A percentile compares a stretch with the other conserved stretches of the same genome.
These are phyloP conservation scores for Botryosphaeria dothidea DNA, from an alignment of 2,329 filamentous ascomycete species.

Conservation along the genomic window DNA sequence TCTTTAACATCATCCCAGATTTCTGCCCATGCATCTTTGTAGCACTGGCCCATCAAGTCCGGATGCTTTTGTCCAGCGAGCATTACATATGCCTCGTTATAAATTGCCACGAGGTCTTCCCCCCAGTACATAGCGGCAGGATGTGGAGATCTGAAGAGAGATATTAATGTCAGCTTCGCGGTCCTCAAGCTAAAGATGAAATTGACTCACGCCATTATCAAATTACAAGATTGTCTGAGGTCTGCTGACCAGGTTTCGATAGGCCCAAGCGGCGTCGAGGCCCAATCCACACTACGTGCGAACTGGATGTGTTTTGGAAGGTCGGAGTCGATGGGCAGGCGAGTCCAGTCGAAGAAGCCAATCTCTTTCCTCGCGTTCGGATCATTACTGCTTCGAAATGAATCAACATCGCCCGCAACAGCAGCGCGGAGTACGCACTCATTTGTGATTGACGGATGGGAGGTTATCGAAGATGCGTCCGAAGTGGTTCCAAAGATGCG, in stretches of 20 bases:
- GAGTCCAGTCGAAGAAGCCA: constrained; percentile 79
- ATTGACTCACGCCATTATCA: constrained; percentile 62
- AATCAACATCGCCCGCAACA: constrained; percentile 41
- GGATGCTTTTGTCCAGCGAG: constrained; percentile 79
- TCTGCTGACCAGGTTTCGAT: constrained; percentile 74
- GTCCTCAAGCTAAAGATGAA: too few species aligned
- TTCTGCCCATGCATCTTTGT: constrained; percentile 69
- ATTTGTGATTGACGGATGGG: constrained; percentile 34
- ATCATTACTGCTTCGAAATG: constrained; percentile 33
- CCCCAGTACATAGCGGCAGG: constrained; percentile 82
- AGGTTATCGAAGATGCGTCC: background rate
- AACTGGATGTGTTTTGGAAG: constrained; percentile 73
- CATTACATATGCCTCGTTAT: constrained; percentile 72
- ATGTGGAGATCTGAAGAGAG: constrained; percentile 32
- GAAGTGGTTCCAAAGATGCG: constrained; percentile 3
- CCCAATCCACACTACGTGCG: constrained; percentile 72
- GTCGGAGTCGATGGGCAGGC: constrained; percentile 62
- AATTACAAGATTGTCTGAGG: constrained; percentile 74
- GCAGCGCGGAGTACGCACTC: constrained; percentile 44
- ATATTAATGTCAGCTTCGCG: too few species aligned
- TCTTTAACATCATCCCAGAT: constrained; percentile 72
- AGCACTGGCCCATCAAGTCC: constrained; percentile 70
- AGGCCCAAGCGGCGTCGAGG: constrained; percentile 69
- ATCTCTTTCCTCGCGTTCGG: constrained; percentile 34
- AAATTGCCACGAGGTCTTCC: constrained; percentile 65